Percentiles rank a stretch among this genome's conserved stretches.
Conservation (phyloP, 2,329 filamentous ascomycete genomes). For the Chaetomium strumarium region DNA sequence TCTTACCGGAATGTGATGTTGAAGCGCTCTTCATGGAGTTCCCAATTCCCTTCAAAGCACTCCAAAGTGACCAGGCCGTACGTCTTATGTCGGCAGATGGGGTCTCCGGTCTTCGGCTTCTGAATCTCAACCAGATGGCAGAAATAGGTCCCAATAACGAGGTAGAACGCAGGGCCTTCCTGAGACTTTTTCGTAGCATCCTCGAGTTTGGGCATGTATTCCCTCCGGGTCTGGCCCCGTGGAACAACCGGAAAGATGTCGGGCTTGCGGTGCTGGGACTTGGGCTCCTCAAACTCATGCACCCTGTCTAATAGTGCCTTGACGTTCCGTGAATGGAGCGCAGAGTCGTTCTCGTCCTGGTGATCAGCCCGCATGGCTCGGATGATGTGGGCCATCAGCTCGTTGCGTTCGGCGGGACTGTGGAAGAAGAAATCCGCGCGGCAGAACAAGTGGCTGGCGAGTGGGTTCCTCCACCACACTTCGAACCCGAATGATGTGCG, state of each 20-base stretch:
- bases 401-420: slow-evolving; percentile 43
- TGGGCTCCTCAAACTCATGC: slow-evolving; percentile 41
- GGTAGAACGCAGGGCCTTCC: slow-evolving; percentile 48
- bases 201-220: slow-evolving; percentile 34
- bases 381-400: slow-evolving; percentile 43
- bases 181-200: slow-evolving; percentile 41
- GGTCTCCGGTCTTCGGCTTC: slow-evolving; percentile 38
- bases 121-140: slow-evolving; percentile 48
- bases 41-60: slow-evolving; percentile 45
- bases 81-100: slow-evolving; percentile 43
- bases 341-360: slow-evolving; percentile 28
- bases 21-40: slow-evolving; percentile 50
- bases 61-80: slow-evolving; percentile 50
- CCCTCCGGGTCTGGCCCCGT: slow-evolving; percentile 35
- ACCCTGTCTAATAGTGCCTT: slow-evolving; percentile 41
- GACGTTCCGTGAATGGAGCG: slow-evolving; percentile 41
- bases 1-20: slow-evolving; percentile 49
- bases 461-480: slow-evolving; percentile 48
- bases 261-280: slow-evolving; percentile 29
- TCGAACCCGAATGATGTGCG: slow-evolving; percentile 48
- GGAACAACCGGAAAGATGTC: slow-evolving; percentile 50
- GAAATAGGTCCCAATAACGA: slow-evolving; percentile 48
- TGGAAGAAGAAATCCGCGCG: slow-evolving; percentile 46
- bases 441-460: slow-evolving; percentile 40
- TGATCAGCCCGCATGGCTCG: slow-evolving; percentile 28